Evolutionary conservation across 2,329 filamentous ascomycete genomes (phyloP).

Genomic region (Sphaerulina musiva): DNA sequence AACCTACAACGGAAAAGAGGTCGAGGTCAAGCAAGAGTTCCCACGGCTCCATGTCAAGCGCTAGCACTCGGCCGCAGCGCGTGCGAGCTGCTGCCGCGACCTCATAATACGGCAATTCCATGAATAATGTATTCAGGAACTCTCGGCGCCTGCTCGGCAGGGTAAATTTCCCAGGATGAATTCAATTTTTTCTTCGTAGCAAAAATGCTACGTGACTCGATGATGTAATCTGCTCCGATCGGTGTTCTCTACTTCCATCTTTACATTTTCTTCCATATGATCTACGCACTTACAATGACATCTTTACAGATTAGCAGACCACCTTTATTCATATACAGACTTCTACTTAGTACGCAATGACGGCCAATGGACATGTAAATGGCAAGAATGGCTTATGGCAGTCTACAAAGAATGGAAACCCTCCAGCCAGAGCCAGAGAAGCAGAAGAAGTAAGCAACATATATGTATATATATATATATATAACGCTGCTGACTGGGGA

Average conservation of each 20-base stretch:
- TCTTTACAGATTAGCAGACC: not conserved
- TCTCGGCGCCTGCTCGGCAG: constrained; percentile 9
- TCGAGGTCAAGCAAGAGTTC: constrained; percentile 18
- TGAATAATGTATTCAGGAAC: not conserved
- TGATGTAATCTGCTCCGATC: too few relatives aligned
- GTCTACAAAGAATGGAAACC: constrained; percentile 3
- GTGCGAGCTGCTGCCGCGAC: constrained; percentile 6
- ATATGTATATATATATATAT: too few relatives aligned
- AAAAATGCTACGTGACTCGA: too few relatives aligned
- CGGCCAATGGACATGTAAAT: not conserved
- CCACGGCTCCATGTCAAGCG: constrained; percentile 1
- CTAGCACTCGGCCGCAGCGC: constrained; percentile 7
- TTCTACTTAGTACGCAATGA: not conserved
- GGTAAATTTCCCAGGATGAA: constrained; percentile 13
- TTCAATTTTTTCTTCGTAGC: not conserved
- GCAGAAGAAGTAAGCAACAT: constrained; percentile 31
- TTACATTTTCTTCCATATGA: too few relatives aligned
- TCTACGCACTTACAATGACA: not conserved
- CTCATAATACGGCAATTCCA: not conserved
- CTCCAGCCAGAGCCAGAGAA: constrained; percentile 31
- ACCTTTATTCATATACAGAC: not conserved
- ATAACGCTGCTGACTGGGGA: too few relatives aligned
- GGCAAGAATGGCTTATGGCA: not conserved
- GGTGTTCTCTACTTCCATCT: not conserved
- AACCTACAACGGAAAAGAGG: constrained; percentile 20